Conservation (phyloP, 2,329 filamentous ascomycete genomes). For the Didymella keratinophila region DNA sequence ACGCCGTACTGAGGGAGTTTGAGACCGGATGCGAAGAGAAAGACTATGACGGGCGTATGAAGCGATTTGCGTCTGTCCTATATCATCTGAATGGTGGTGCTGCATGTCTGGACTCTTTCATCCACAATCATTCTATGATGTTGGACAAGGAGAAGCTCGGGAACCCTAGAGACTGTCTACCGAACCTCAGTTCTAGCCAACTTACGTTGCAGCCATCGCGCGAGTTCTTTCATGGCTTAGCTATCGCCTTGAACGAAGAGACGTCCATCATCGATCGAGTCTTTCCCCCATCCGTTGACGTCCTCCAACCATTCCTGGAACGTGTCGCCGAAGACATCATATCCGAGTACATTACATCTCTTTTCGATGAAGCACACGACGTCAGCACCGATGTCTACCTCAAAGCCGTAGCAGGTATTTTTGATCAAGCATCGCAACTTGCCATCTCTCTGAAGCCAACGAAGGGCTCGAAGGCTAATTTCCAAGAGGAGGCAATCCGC, state of each 20-base stretch:
- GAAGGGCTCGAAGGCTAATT: conserved; percentile 66
- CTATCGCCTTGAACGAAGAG: conserved; percentile 82
- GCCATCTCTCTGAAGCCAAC: conserved; percentile 74
- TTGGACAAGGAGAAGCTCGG: conserved; percentile 74
- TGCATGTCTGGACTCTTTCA: conserved; percentile 82
- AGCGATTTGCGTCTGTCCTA: conserved; percentile 85
- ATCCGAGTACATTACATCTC: conserved; percentile 81
- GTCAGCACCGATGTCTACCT: conserved; percentile 79
- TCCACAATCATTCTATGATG: conserved; percentile 88
- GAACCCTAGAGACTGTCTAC: conserved; percentile 82
- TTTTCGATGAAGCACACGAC: conserved; percentile 88
- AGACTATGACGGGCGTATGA: conserved; percentile 90
- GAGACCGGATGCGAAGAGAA: conserved; percentile 88
- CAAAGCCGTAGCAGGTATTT: conserved; percentile 84
- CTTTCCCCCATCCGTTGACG: conserved; percentile 74
- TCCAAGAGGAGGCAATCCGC: conserved; percentile 70
- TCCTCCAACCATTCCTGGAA: conserved; percentile 81
- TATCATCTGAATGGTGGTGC: conserved; percentile 81
- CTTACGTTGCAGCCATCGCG: conserved; percentile 82
- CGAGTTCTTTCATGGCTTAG: conserved; percentile 78
- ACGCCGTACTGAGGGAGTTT: conserved; percentile 88
- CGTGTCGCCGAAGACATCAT: conserved; percentile 83
- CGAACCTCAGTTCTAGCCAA: conserved; percentile 67
- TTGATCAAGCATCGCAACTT: conserved; percentile 84
- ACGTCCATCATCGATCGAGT: conserved; percentile 79